Base-by-base conservation (phyloP, 2,329 filamentous ascomycete species). In the Westerdykella ornata region DNA sequence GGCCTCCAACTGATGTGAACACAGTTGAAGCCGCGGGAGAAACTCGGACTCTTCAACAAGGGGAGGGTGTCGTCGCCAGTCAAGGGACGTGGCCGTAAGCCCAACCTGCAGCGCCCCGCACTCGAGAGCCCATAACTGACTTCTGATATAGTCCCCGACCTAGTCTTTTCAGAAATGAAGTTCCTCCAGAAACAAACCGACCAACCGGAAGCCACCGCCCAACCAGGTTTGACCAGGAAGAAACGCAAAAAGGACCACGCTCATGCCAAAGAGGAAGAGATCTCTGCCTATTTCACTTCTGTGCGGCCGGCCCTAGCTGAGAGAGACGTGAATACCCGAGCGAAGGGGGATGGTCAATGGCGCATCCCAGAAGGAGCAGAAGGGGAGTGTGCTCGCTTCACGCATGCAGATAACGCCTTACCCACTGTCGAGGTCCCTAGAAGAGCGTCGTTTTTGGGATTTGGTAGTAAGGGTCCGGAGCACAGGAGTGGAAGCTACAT, bases 141-240 rank as follows among this genome's bases (percentile, higher is more conserved):
- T 38, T 45, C 36, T 35, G 33, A 32, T 45, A 42, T 50, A 75
- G 72, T 75, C 38, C 72, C 72, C 19, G 72, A 75, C 54, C 62
- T 74, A 31, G 68, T 70, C 19, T 75, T 75, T 55, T 72, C 71
- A 19, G 70, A 74, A 49, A 71, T 74, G 68, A 68, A 62, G 17
- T 75, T 74, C 45, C 51, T 75, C 32, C 67, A 68, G 41, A 65
- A 65, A 42, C 56, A 62, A 13, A 54, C 50, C 43, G 55, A 50
- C 31, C 46, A 54, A 43, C 39, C 49, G 42, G 48, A 66, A 43
- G 42, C 51, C 51, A 31, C 41, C 38, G 40, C 51, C 49, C 41
- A 54, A 48, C 14, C 56, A 53, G 48, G 47, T 11, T 35, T 45
- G 26, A 31, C 43, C 18, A 51, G 52, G 45, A 65, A 58, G 45